A percentile compares a stretch with the other conserved stretches of the same genome.
These are phyloP conservation scores for Syzygium syzygioides DNA, from an alignment of 441 rosid genomes.

Conservation along the genomic window DNA sequence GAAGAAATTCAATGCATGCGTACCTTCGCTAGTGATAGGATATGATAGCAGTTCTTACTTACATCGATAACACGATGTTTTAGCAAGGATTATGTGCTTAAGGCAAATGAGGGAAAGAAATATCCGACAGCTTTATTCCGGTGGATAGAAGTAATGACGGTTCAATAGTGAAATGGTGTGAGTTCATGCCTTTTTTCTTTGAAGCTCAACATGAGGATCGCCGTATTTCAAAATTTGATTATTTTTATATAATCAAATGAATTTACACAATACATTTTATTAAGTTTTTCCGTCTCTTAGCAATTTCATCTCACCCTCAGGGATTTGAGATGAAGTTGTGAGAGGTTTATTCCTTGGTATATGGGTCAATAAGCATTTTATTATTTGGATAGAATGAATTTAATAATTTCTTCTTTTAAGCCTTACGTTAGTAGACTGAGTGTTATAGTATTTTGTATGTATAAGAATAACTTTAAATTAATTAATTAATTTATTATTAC, in stretches of 20 bases:
- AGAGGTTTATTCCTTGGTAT: neutral
- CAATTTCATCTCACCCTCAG: neutral
- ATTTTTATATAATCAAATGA: neutral
- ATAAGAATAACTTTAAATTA: neutral
- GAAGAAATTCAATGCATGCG: neutral
- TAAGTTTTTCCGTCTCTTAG: neutral
- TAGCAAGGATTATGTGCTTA: no score
- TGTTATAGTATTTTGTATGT: neutral
- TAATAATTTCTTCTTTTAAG: neutral
- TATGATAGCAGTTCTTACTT: no score
- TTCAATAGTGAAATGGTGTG: neutral
- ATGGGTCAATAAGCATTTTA: neutral
- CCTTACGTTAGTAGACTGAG: neutral
- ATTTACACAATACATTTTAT: neutral
- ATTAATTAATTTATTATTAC: neutral
- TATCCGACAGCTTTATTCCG: neutral
- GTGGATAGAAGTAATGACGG: neutral
- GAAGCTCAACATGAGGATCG: neutral
- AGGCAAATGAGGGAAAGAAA: neutral
- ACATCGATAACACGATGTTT: no score
- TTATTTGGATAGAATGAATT: neutral
- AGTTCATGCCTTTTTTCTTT: neutral
- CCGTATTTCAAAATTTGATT: neutral
- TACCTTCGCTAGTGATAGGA: neutral
- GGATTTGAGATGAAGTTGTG: neutral